These are phyloP conservation scores for Talaromyces sp. DNA, from an alignment of 2,329 filamentous ascomycete species.

Conservation along the genomic window DNA sequence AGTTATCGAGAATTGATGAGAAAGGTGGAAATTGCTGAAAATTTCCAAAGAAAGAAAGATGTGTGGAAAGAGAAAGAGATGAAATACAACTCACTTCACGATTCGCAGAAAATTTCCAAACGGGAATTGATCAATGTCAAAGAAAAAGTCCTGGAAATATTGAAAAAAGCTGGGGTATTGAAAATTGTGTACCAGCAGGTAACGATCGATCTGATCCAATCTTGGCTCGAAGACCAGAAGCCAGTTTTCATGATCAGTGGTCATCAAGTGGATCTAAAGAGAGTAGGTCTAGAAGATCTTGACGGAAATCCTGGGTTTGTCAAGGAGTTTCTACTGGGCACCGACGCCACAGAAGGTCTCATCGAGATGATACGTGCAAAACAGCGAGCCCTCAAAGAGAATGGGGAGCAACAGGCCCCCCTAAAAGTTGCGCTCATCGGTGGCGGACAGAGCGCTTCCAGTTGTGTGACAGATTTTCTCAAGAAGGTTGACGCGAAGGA, in stretches of 20 bases:
- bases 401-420: too few relatives aligned
- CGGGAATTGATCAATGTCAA: not conserved
- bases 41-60: not conserved
- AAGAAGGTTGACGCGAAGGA: not conserved
- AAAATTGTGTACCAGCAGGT: not conserved
- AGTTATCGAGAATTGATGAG: not conserved
- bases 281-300: not conserved
- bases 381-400: not conserved
- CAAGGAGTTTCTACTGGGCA: not conserved
- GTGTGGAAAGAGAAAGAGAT: too few relatives aligned
- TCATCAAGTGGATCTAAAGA: not conserved
- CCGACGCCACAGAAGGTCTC: not conserved
- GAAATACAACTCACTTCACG: not conserved
- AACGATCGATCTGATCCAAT: not conserved
- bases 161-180: not conserved
- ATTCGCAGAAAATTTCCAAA: not conserved
- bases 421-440: not conserved
- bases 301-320: not conserved
- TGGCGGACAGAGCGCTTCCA: not conserved
- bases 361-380: not conserved
- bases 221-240: not conserved
- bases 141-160: not conserved
- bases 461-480: not conserved
- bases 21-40: not conserved
- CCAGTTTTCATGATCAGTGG: not conserved